Conservation (phyloP, 2,329 filamentous ascomycete species). For the Chaetomiaceae sp. region DNA sequence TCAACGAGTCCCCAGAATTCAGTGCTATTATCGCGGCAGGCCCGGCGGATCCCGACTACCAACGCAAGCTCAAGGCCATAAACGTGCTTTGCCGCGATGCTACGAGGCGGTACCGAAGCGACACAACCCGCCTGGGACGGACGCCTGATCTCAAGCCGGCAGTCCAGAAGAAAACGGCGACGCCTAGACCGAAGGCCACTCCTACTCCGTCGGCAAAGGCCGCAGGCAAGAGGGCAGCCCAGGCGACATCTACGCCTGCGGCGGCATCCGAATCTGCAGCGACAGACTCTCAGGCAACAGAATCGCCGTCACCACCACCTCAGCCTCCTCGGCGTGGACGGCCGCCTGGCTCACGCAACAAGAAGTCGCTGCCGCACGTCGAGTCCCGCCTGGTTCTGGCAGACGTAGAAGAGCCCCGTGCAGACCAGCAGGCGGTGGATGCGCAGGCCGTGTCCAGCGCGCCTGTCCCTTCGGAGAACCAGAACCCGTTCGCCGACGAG, state of each 20-base stretch:
- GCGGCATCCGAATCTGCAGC: neutral
- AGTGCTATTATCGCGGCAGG: constrained; percentile 49
- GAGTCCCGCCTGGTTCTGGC: constrained; percentile 4
- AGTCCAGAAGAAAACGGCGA: constrained; percentile 33
- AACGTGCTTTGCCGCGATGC: constrained; percentile 71
- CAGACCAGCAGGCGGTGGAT: constrained; percentile 27
- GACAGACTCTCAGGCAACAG: neutral
- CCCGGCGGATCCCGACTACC: constrained; percentile 48
- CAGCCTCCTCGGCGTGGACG: constrained; percentile 10
- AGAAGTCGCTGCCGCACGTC: constrained; percentile 6
- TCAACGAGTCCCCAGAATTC: constrained; percentile 52
- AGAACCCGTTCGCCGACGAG: constrained; percentile 25
- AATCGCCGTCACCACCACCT: neutral
- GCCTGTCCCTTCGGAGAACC: constrained; percentile 37
- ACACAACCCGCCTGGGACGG: constrained; percentile 46
- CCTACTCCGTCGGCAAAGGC: neutral
- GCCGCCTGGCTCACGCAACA: constrained; percentile 2
- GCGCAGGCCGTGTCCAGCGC: constrained; percentile 37
- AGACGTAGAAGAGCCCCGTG: neutral
- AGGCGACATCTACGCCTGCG: neutral
- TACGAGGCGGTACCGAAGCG: constrained; percentile 70
- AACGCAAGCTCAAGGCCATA: constrained; percentile 58
- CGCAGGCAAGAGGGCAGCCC: constrained; percentile 31
- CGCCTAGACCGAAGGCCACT: neutral
- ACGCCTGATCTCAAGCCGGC: constrained; percentile 1